A percentile compares a stretch with the other conserved stretches of the same genome.
phyloP scores from a whole-genome alignment of 805 yeast genomes.

The Candida krabiensis region DNA sequence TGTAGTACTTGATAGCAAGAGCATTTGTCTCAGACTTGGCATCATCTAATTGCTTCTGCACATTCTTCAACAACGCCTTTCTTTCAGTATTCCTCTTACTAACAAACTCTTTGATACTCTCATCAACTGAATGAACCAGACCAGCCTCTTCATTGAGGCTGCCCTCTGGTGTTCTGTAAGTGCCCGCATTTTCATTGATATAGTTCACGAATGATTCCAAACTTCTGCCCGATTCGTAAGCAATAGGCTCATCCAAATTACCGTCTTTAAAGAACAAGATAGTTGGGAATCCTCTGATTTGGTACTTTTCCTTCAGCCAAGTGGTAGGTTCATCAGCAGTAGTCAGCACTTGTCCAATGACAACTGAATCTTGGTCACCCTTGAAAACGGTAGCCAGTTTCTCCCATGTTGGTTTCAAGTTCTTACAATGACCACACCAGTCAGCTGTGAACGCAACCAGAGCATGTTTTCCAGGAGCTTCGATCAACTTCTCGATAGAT shows the following conservation, averaged over 20 bases:
- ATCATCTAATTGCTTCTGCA: conserved; percentile 37
- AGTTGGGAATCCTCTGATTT: conserved; percentile 52
- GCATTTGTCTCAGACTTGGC: conserved; percentile 29
- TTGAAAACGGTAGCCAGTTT: conserved; percentile 48
- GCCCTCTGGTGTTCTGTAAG: conserved; percentile 43
- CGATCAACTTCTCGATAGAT: conserved; percentile 27
- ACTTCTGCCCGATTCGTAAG: conserved; percentile 44
- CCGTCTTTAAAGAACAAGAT: conserved; percentile 46
- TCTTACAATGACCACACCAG: conserved; percentile 61
- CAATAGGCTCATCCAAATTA: conserved; percentile 35
- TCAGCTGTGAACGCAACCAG: conserved; percentile 58
- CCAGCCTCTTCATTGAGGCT: conserved; percentile 41
- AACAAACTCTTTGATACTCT: conserved; percentile 30
- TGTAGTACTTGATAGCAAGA: conserved; percentile 50
- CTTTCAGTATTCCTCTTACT: conserved; percentile 30
- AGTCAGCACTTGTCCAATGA: conserved; percentile 48
- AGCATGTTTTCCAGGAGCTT: conserved; percentile 39
- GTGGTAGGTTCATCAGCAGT: conserved; percentile 45
- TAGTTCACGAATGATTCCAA: conserved; percentile 50
- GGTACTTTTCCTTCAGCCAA: conserved; percentile 40
- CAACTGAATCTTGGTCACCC: conserved; percentile 37
- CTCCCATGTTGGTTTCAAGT: conserved; percentile 50
- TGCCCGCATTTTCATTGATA: conserved; percentile 42
- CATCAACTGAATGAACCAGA: conserved; percentile 34
- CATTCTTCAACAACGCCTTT: conserved; percentile 28